These are phyloP conservation scores for Annulohypoxylon moriforme DNA, from an alignment of 495 filamentous ascomycete genomes.

Conservation along the genomic window DNA sequence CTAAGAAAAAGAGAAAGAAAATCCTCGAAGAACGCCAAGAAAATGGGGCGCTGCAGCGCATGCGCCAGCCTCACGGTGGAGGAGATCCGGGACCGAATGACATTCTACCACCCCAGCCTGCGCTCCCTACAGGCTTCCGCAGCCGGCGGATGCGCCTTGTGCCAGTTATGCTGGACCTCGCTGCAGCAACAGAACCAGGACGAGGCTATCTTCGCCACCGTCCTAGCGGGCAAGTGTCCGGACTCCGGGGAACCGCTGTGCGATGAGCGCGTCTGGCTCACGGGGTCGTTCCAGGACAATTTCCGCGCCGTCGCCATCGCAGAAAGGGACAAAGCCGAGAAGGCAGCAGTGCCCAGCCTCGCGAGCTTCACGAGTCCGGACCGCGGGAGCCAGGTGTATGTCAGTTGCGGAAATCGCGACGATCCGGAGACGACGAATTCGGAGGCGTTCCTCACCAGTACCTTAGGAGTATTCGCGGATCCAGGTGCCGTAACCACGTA, in stretches of 20 bases:
- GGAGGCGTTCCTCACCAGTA: background rate
- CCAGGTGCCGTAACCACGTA: conserved; percentile 24
- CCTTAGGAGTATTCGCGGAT: conserved; percentile 28
- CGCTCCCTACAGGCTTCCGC: conserved; percentile 34
- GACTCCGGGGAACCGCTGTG: background rate
- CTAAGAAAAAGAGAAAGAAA: background rate
- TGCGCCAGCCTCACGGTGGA: conserved; percentile 30
- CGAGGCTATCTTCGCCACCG: conserved; percentile 13
- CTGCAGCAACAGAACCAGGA: background rate
- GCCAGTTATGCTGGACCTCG: conserved; percentile 25
- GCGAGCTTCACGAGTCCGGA: background rate
- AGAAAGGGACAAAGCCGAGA: background rate
- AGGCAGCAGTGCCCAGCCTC: background rate
- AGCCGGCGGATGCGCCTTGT: conserved; percentile 29
- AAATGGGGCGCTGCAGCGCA: conserved; percentile 24
- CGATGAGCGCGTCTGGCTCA: conserved; percentile 32
- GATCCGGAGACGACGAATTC: conserved; percentile 14
- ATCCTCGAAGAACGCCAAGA: background rate
- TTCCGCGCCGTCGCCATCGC: background rate
- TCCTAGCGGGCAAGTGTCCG: conserved; percentile 20
- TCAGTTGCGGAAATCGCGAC: conserved; percentile 16
- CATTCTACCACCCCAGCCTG: conserved; percentile 20
- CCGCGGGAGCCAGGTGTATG: conserved; percentile 3
- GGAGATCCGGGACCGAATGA: background rate
- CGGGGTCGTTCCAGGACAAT: background rate